Conservation (phyloP, 1,284 basidiomycete genomes). For the Phylloboletellus chloephorus region DNA sequence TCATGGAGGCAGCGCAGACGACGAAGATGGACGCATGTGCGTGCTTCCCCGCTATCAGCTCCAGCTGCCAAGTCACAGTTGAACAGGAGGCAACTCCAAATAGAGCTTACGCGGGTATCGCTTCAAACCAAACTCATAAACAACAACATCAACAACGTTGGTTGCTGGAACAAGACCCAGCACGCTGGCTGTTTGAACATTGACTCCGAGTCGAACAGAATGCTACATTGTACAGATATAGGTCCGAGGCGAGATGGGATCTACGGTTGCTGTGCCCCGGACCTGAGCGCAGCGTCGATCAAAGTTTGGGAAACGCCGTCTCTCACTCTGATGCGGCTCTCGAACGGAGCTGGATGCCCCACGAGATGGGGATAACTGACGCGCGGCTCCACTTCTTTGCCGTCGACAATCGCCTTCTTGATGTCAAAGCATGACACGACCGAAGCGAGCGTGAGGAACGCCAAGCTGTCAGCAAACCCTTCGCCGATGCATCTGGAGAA, state of each 20-base stretch:
- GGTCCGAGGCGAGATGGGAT: too few relatives aligned
- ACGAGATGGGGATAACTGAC: conserved; percentile 3
- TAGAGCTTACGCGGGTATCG: too few relatives aligned
- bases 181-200: too few relatives aligned
- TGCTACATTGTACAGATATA: too few relatives aligned
- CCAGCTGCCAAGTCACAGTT: too few relatives aligned
- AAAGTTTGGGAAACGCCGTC: not conserved
- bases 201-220: too few relatives aligned
- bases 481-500: conserved; percentile 2
- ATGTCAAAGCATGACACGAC: conserved; percentile 4
- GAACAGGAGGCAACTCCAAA: too few relatives aligned
- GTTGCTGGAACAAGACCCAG: too few relatives aligned
- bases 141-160: too few relatives aligned
- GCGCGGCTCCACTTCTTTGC: conserved; percentile 3
- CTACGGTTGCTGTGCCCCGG: too few relatives aligned
- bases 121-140: too few relatives aligned
- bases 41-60: too few relatives aligned
- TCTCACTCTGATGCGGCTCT: not conserved
- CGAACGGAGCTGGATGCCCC: conserved; percentile 4
- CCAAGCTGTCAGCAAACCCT: conserved; percentile 3
- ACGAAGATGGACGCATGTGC: not conserved
- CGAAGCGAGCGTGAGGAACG: conserved; percentile 1
- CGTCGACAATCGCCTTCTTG: conserved; percentile 1
- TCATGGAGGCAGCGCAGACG: not conserved
- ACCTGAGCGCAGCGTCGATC: not conserved